Conservation (phyloP, 1,284 basidiomycete species). For the Uromyces viciae-fabae region DNA sequence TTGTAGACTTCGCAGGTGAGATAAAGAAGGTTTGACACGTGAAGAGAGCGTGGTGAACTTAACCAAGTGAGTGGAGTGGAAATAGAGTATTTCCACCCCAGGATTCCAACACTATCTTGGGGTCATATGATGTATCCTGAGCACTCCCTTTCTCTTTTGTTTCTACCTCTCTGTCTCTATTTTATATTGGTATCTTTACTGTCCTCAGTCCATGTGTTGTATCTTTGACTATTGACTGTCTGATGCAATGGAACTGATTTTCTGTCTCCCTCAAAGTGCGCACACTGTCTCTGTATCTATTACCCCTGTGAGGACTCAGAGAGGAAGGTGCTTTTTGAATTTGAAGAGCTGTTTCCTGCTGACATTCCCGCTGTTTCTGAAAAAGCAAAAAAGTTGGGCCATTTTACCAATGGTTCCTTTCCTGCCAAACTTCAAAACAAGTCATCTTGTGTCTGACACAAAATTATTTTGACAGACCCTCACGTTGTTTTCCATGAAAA, state of each 20-base stretch:
- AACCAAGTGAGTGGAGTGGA: too few species aligned
- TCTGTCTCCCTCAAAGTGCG: neutral
- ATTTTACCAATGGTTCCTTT: neutral
- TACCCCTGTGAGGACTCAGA: neutral
- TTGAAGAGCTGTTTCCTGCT: neutral
- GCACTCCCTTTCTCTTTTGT: neutral
- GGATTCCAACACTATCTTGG: too few species aligned
- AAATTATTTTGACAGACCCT: neutral
- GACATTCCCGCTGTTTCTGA: conserved; percentile 17
- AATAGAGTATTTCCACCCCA: too few species aligned
- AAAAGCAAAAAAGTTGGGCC: neutral
- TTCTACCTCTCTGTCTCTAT: neutral
- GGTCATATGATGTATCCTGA: neutral
- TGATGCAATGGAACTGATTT: neutral
- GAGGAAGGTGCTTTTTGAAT: neutral
- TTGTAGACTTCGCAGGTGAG: too few species aligned
- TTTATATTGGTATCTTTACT: neutral
- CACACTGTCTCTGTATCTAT: too few species aligned
- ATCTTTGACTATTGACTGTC: neutral
- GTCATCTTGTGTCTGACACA: neutral
- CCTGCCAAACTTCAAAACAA: neutral
- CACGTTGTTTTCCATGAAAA: neutral
- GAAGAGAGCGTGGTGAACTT: too few species aligned
- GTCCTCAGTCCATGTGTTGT: neutral
- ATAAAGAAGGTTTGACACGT: too few species aligned